A percentile compares a stretch with the other conserved stretches of the same genome.
phyloP scores from a whole-genome alignment of 176 grass and related monocot species.

The Hsuehochloa calcarea region DNA sequence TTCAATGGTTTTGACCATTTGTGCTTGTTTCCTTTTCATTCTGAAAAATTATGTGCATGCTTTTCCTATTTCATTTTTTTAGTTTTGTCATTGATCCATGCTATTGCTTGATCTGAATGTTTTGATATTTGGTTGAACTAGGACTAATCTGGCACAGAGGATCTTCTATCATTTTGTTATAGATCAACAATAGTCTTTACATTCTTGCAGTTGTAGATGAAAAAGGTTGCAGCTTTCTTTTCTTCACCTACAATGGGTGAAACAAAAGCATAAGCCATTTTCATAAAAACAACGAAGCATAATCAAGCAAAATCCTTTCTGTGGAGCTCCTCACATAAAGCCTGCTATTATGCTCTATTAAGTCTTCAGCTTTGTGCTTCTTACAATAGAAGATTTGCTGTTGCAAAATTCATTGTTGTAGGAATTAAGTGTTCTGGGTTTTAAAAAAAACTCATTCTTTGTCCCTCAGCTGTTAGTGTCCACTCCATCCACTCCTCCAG shows the following conservation, averaged over 20 bases:
- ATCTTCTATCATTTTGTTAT: background rate
- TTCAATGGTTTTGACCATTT: background rate
- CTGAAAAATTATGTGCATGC: background rate
- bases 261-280: background rate
- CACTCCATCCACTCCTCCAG: background rate
- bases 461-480: background rate
- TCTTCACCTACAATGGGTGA: background rate
- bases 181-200: background rate
- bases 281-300: background rate
- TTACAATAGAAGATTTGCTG: background rate
- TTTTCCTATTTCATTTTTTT: background rate
- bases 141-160: background rate
- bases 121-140: background rate
- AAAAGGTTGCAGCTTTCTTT: background rate
- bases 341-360: background rate
- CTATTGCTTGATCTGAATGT: background rate
- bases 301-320: background rate
- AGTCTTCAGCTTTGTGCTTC: background rate
- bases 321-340: background rate
- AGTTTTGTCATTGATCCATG: background rate
- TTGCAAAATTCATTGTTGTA: background rate
- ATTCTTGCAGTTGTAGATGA: background rate
- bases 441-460: background rate
- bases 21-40: slow-evolving; percentile 1
- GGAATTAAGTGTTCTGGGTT: background rate